Percentiles rank a stretch among this genome's conserved stretches.
phyloP scores from a whole-genome alignment of 2,329 filamentous ascomycete genomes.

The Neonectria faginata region DNA sequence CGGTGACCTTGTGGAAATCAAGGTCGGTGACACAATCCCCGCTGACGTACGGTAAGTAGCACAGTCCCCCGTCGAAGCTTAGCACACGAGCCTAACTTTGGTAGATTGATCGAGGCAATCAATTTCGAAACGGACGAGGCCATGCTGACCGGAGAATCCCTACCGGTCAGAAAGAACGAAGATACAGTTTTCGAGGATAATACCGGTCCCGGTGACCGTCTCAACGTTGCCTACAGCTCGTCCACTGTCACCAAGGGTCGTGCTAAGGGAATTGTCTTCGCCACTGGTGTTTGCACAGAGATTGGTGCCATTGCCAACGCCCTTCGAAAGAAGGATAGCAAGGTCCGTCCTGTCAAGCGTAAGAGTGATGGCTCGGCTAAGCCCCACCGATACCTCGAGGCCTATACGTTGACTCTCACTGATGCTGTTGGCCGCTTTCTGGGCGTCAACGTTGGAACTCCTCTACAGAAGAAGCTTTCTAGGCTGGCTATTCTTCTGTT shows the following conservation, averaged over 20 bases:
- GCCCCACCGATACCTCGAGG: constrained; percentile 49
- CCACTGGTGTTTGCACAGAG: constrained; percentile 71
- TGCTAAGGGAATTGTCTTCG: constrained; percentile 69
- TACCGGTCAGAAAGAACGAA: constrained; percentile 68
- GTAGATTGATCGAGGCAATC: constrained; percentile 63
- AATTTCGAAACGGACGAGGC: constrained; percentile 78
- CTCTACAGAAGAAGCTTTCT: constrained; percentile 76
- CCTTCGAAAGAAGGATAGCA: constrained; percentile 50
- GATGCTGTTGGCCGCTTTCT: constrained; percentile 73
- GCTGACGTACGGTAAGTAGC: constrained; percentile 62
- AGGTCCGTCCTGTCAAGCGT: constrained; percentile 53
- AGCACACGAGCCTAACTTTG: too few relatives aligned
- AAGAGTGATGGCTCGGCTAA: constrained; percentile 56
- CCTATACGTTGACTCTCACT: constrained; percentile 55
- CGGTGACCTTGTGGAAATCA: constrained; percentile 67
- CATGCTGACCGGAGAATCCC: constrained; percentile 72
- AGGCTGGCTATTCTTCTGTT: constrained; percentile 77
- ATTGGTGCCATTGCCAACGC: constrained; percentile 70
- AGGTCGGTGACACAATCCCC: constrained; percentile 70
- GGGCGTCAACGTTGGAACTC: constrained; percentile 76
- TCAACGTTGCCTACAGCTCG: constrained; percentile 73
- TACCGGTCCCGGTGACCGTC: constrained; percentile 65
- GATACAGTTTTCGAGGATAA: constrained; percentile 55
- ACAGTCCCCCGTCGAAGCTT: too few relatives aligned
- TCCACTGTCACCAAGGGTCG: constrained; percentile 72